Evolutionary conservation across 2,329 filamentous ascomycete genomes (phyloP), one percentile per base, ranked within the genome.

Genomic region (Trichoderma atrobrunneum): DNA sequence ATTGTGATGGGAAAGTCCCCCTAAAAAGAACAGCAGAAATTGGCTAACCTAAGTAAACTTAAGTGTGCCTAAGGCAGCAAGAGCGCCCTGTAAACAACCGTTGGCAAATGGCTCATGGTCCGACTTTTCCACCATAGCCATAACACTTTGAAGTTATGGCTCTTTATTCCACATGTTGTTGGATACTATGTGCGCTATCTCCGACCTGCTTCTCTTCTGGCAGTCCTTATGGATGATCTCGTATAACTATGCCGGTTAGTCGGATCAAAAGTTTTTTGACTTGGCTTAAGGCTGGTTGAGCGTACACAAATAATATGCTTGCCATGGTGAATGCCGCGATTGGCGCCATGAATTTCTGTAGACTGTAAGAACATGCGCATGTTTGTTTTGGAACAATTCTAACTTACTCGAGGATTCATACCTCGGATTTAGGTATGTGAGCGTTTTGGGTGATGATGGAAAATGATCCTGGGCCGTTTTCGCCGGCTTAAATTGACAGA

Each of bases 171-270:
- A 63, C 24, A 48, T 32, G 36, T 2, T 32, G 26, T 63, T 63
- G 11, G 36, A 48, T 48, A 63, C 7, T 48, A 3, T 48, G 61
- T 30, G 18, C 21, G 61, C 36, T 48, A 63, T 48, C 61, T 14
- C 26, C 61, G 61, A 32, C 61, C 61, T 63, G 61, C 14, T 30
- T 63, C 36, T 63, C 61, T 63, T 63, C 61, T 63, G 26, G 61
- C 61, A 21, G 61, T 18, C 36, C 61, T 63, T 48, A 63, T 63
- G 24, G 61, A 63, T 10, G 61, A 63, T 63, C 61, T 63, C 36
- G 61, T 63, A 63, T 63, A 63, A 10, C 61, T 63, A 63, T 48
- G 26, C 18, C 36, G 61, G 61, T 63, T 63, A 63, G 61, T 63
- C 3, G 24, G 8, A 30, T 30, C 30, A 1, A 21, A 63, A 16